phyloP scores from a whole-genome alignment of 2,329 filamentous ascomycete species.

The Aspergillus persii region DNA sequence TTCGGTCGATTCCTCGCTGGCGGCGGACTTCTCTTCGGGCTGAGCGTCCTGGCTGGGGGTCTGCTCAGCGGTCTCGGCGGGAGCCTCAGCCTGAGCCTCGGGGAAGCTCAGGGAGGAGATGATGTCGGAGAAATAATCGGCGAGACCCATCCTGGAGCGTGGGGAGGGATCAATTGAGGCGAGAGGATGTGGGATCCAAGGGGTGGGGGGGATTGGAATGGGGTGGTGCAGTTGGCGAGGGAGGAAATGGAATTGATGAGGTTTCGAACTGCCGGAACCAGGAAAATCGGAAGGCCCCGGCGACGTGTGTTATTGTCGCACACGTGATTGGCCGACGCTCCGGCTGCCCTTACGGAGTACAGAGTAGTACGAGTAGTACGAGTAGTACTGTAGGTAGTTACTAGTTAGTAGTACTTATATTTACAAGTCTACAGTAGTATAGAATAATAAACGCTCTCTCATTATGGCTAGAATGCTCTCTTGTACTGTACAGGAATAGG shows the following conservation, averaged over 20 bases:
- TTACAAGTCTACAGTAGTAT: too few species aligned
- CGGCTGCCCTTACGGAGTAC: not conserved
- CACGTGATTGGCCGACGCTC: slow-evolving; percentile 40
- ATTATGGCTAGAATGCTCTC: too few species aligned
- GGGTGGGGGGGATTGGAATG: slow-evolving; percentile 5
- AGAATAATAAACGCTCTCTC: too few species aligned
- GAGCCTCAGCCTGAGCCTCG: slow-evolving; percentile 61
- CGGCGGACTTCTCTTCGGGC: slow-evolving; percentile 36
- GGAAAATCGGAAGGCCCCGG: slow-evolving; percentile 44
- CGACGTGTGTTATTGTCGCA: slow-evolving; percentile 34
- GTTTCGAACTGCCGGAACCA: slow-evolving; percentile 29
- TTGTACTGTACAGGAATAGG: not conserved
- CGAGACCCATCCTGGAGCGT: slow-evolving; percentile 57
- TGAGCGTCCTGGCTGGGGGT: slow-evolving; percentile 45
- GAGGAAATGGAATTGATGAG: slow-evolving; percentile 33
- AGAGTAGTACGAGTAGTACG: too few species aligned
- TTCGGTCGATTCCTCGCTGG: slow-evolving; percentile 28
- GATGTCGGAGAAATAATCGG: slow-evolving; percentile 63
- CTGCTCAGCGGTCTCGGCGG: slow-evolving; percentile 51
- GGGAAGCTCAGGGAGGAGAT: slow-evolving; percentile 63
- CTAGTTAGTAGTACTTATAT: too few species aligned
- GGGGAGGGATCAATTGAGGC: slow-evolving; percentile 29
- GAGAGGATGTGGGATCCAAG: slow-evolving; percentile 24
- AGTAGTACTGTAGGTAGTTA: too few species aligned
- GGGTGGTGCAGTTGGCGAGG: slow-evolving; percentile 19